Evolutionary conservation across 2,329 filamentous ascomycete genomes (phyloP).

Genomic region (Alternaria panax): DNA sequence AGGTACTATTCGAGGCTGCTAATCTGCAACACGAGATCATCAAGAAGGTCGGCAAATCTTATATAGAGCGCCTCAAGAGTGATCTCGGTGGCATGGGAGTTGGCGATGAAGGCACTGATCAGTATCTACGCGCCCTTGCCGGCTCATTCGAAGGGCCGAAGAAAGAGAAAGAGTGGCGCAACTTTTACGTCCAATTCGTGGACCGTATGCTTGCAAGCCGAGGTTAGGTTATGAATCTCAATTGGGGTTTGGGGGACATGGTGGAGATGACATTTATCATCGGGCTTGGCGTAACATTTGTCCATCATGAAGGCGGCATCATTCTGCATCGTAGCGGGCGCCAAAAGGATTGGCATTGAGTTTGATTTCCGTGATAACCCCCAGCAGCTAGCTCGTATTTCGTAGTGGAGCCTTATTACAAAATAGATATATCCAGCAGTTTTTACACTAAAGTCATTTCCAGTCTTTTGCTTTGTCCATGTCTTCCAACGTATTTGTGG

Average conservation of each 20-base stretch:
- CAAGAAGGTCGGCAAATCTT: conserved; percentile 83
- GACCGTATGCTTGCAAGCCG: conserved; percentile 37
- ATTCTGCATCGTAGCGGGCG: conserved; percentile 31
- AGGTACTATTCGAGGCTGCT: conserved; percentile 88
- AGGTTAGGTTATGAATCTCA: conserved; percentile 17
- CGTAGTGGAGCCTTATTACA: conserved; percentile 1
- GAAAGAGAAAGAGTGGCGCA: conserved; percentile 55
- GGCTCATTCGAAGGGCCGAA: conserved; percentile 44
- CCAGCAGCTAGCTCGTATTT: conserved; percentile 4
- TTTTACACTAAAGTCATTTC: not conserved
- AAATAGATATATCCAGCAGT: not conserved
- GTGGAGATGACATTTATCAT: conserved; percentile 11
- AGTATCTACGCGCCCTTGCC: conserved; percentile 64
- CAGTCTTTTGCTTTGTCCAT: not conserved
- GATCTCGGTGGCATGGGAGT: conserved; percentile 72
- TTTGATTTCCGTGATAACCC: conserved; percentile 31
- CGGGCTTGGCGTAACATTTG: conserved; percentile 16
- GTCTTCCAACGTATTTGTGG: not conserved
- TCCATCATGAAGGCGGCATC: conserved; percentile 10
- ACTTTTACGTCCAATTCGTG: conserved; percentile 56
- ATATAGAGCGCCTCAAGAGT: conserved; percentile 72
- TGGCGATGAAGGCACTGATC: conserved; percentile 68
- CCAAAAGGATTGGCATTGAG: conserved; percentile 20
- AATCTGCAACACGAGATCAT: conserved; percentile 88
- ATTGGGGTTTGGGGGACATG: conserved; percentile 7